Evolutionary conservation across 1,139 yeast genomes (phyloP), one percentile per base, ranked within the genome.

Genomic region (Hyphopichia pseudoburtonii): DNA sequence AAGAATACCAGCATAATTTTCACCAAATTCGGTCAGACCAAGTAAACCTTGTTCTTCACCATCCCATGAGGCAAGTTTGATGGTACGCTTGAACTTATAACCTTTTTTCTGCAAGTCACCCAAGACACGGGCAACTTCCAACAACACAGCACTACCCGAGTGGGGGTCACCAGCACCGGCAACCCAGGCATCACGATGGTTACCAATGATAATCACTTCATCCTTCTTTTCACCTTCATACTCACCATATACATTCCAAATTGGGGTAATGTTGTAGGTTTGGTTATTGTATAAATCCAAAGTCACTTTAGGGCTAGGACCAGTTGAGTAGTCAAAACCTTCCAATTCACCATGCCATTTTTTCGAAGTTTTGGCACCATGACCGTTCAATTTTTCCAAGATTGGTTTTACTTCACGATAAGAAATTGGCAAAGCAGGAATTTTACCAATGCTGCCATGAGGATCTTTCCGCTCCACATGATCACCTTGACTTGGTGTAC

Each of bases 401-500:
- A 71, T 71, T 4, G 76, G 77, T 40, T 54, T 62, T 14, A 70
- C 74, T 48, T 71, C 77, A 35, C 76, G 61, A 50, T 69, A 69
- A 9, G 73, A 66, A 32, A 71, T 66, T 5, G 77, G 76, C 38
- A 71, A 66, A 3, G 57, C 76, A 3, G 77, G 77, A 31, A 71
- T 84, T 39, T 50, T 59, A 2, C 73, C 73, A 40, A 66, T 71
- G 30, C 70, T 62, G 16, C 42, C 43, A 43, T 67, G 60, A 1
- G 77, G 77, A 35, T 69, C 75, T 38, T 60, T 43, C 38, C 76
- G 63, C 28, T 60, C 66, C n/a, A 53, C 71, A 17, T 70, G 81
- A 12, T 32, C 28, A 3, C 78, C 72, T 43, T 78, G 81, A 30
- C 88, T 80, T 4, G 94, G 81, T 50, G 79, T 81, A 1, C 92